These are phyloP conservation scores for Trifolium dubium DNA, from an alignment of 306 rosid genomes.

Conservation along the genomic window DNA sequence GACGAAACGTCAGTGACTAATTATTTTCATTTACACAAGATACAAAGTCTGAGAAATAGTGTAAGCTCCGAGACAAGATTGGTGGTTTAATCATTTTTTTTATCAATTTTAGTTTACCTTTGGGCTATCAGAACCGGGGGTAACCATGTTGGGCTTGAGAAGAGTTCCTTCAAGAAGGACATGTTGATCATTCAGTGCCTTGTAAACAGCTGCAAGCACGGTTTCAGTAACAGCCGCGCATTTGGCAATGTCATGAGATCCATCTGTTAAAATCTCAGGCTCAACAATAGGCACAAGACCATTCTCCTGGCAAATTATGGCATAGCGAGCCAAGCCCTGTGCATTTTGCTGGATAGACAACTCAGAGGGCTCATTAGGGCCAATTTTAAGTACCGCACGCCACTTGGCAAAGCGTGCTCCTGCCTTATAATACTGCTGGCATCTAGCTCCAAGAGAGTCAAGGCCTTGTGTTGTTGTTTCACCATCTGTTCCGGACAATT, in stretches of 20 bases:
- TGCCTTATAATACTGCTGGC: constrained; percentile 84
- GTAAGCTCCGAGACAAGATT: neutral
- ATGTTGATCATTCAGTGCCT: constrained; percentile 88
- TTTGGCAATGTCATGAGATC: constrained; percentile 68
- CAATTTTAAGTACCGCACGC: constrained; percentile 90
- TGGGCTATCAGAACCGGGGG: constrained; percentile 86
- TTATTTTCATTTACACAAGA: neutral
- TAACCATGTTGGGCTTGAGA: constrained; percentile 92
- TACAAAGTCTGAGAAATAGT: neutral
- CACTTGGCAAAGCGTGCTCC: constrained; percentile 93
- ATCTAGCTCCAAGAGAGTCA: constrained; percentile 78
- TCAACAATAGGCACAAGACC: constrained; percentile 93
- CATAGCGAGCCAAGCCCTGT: constrained; percentile 92
- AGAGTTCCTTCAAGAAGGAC: constrained; percentile 95
- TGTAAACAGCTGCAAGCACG: constrained; percentile 82
- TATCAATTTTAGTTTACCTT: constrained; percentile 52
- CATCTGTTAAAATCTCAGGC: constrained; percentile 91
- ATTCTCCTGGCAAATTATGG: constrained; percentile 92
- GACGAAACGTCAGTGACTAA: neutral
- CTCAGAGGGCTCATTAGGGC: constrained; percentile 74
- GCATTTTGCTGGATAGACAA: constrained; percentile 83
- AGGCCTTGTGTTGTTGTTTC: constrained; percentile 92
- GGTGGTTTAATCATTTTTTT: neutral
- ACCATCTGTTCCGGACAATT: constrained; percentile 81
- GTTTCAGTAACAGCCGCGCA: constrained; percentile 83